Evolutionary conservation across 2,329 filamentous ascomycete species (phyloP).

Genomic region (Cladosporium oxysporum): DNA sequence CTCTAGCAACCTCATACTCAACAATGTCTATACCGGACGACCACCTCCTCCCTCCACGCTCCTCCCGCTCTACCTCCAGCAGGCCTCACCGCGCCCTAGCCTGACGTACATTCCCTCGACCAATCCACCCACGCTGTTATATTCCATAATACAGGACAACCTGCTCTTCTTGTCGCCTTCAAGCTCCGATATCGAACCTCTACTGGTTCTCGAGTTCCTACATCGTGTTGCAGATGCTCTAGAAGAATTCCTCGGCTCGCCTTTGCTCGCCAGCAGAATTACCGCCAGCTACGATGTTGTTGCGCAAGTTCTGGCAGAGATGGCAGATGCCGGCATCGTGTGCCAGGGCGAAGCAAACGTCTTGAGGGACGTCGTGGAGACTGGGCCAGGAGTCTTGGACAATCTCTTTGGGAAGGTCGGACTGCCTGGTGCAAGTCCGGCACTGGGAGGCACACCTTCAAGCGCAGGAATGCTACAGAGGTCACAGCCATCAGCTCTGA

Average conservation of each 20-base stretch:
- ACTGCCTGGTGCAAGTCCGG: conserved; percentile 61
- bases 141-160: conserved; percentile 83
- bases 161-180: conserved; percentile 82
- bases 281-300: conserved; percentile 91
- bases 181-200: conserved; percentile 83
- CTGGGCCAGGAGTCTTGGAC: conserved; percentile 78
- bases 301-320: conserved; percentile 88
- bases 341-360: conserved; percentile 92
- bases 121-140: conserved; percentile 83
- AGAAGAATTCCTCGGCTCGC: conserved; percentile 90
- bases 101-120: conserved; percentile 81
- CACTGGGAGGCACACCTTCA: conserved; percentile 26
- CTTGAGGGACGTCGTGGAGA: conserved; percentile 85
- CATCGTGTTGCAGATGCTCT: conserved; percentile 90
- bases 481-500: conserved; percentile 27
- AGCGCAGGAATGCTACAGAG: conserved; percentile 24
- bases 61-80: conserved; percentile 82
- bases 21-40: conserved; percentile 82
- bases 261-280: conserved; percentile 81
- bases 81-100: conserved; percentile 78
- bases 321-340: conserved; percentile 92
- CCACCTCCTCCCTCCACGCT: conserved; percentile 75
- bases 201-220: conserved; percentile 89
- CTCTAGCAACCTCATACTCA: conserved; percentile 71
- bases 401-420: conserved; percentile 86